Evolutionary conservation across 805 yeast species (phyloP).

Genomic region (Gaillardinia entomophila): DNA sequence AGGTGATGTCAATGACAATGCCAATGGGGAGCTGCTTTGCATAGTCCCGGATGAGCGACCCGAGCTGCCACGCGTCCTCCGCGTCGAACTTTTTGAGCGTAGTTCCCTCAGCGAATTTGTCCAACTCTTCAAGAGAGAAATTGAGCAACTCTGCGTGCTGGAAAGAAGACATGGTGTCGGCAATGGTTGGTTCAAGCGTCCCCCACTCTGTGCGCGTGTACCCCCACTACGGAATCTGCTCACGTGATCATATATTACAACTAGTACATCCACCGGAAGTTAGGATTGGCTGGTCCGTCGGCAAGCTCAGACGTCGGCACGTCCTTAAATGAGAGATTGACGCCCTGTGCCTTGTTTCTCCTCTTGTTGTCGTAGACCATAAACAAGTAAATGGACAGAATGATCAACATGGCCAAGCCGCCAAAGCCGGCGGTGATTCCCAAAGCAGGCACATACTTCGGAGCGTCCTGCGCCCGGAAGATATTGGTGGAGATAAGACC

Average conservation of each 20-base stretch:
- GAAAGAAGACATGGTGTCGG: too few relatives aligned
- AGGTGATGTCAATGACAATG: constrained; percentile 44
- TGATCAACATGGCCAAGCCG: constrained; percentile 23
- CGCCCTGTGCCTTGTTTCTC: constrained; percentile 35
- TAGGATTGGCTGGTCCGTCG: constrained; percentile 42
- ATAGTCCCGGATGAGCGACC: constrained; percentile 34
- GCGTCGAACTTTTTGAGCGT: constrained; percentile 21
- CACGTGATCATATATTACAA: too few relatives aligned
- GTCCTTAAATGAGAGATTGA: constrained; percentile 29
- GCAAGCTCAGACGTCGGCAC: constrained; percentile 38
- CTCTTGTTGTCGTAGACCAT: constrained; percentile 40
- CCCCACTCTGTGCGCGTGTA: too few relatives aligned
- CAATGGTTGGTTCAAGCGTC: too few relatives aligned
- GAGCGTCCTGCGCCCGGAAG: constrained; percentile 26
- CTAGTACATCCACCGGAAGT: constrained; percentile 43
- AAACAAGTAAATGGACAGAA: constrained; percentile 16
- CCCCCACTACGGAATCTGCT: too few relatives aligned
- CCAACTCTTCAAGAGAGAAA: constrained; percentile 12
- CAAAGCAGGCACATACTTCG: constrained; percentile 24
- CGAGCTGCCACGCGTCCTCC: constrained; percentile 43
- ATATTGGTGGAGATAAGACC: constrained; percentile 27
- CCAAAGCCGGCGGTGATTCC: constrained; percentile 27
- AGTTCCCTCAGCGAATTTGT: constrained; percentile 15
- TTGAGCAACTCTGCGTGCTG: constrained; percentile 2
- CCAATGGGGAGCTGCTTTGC: constrained; percentile 31